Percentiles rank a stretch among this genome's conserved stretches.
These are phyloP conservation scores for Hansenula sp. DNA, from an alignment of 1,139 yeast genomes.

Conservation along the genomic window DNA sequence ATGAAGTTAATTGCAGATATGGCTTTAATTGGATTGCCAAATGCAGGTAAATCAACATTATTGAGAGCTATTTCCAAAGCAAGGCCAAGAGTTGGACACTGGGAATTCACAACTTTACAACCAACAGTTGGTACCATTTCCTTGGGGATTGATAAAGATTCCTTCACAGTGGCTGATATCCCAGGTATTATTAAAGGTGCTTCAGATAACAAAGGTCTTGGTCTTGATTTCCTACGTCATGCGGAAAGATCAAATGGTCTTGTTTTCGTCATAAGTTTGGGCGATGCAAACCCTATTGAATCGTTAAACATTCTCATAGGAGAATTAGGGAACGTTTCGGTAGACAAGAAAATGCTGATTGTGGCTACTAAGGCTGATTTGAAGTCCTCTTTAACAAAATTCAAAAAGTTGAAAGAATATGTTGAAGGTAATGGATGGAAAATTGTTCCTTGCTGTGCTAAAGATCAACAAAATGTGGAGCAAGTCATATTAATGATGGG, in stretches of 20 bases:
- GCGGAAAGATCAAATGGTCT: conserved; percentile 88
- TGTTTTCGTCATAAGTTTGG: conserved; percentile 82
- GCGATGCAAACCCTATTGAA: conserved; percentile 51
- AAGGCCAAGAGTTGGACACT: conserved; percentile 87
- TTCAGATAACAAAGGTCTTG: conserved; percentile 82
- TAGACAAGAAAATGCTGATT: conserved; percentile 59
- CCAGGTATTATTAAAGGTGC: conserved; percentile 96
- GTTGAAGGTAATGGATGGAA: conserved; percentile 53
- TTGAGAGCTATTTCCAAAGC: conserved; percentile 88
- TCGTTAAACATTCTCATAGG: conserved; percentile 59
- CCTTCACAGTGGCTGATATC: conserved; percentile 94
- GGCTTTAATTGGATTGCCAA: conserved; percentile 92
- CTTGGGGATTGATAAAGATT: conserved; percentile 59
- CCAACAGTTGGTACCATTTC: conserved; percentile 90
- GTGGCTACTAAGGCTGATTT: conserved; percentile 93
- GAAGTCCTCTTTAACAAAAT: conserved; percentile 46
- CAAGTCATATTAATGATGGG: conserved; percentile 70
- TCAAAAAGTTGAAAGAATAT: conserved; percentile 36
- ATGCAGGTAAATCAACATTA: conserved; percentile 92
- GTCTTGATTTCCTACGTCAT: conserved; percentile 86
- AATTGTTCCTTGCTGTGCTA: conserved; percentile 82
- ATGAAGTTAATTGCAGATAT: conserved; percentile 85
- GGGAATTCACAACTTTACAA: conserved; percentile 93
- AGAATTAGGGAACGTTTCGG: conserved; percentile 71
- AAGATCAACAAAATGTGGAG: conserved; percentile 67